These are phyloP conservation scores for Pythium monospermum DNA, from an alignment of 352 stramenopile species.

Conservation along the genomic window DNA sequence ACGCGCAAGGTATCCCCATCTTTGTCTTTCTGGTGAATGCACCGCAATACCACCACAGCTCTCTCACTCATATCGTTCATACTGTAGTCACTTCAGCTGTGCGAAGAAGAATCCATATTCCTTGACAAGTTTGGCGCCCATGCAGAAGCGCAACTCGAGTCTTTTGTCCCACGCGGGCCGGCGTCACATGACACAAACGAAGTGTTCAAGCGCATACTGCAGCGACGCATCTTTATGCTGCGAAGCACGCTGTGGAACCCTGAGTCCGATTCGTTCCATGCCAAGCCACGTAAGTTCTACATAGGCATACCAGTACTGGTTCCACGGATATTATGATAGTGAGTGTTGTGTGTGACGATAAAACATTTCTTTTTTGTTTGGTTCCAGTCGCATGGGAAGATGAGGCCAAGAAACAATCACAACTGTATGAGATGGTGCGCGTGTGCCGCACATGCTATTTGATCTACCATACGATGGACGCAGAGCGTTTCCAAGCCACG, in stretches of 20 bases:
- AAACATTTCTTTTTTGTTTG: not conserved
- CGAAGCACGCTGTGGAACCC: slow-evolving; percentile 68
- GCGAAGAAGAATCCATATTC: slow-evolving; percentile 51
- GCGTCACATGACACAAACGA: slow-evolving; percentile 6
- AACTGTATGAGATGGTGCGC: slow-evolving; percentile 26
- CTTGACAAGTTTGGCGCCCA: slow-evolving; percentile 53
- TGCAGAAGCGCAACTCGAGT: slow-evolving; percentile 28
- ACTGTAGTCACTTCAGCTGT: slow-evolving; percentile 46
- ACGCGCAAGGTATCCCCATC: slow-evolving; percentile 38
- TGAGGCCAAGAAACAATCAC: slow-evolving; percentile 24
- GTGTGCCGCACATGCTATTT: slow-evolving; percentile 23
- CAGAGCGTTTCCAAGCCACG: slow-evolving; percentile 22
- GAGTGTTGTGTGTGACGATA: not conserved
- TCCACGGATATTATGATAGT: not conserved
- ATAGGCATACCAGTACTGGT: slow-evolving; percentile 1
- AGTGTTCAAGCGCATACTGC: slow-evolving; percentile 39
- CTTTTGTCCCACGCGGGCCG: not conserved
- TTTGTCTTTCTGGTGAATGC: not conserved
- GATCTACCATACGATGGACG: slow-evolving; percentile 24
- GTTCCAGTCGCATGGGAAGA: slow-evolving; percentile 42
- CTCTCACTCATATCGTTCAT: not conserved
- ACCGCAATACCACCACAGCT: not conserved
- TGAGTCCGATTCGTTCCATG: slow-evolving; percentile 49
- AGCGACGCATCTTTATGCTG: slow-evolving; percentile 65
- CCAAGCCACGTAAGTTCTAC: slow-evolving; percentile 34